Conservation (phyloP, 1,284 basidiomycete species). For the Mixia osmundae region DNA sequence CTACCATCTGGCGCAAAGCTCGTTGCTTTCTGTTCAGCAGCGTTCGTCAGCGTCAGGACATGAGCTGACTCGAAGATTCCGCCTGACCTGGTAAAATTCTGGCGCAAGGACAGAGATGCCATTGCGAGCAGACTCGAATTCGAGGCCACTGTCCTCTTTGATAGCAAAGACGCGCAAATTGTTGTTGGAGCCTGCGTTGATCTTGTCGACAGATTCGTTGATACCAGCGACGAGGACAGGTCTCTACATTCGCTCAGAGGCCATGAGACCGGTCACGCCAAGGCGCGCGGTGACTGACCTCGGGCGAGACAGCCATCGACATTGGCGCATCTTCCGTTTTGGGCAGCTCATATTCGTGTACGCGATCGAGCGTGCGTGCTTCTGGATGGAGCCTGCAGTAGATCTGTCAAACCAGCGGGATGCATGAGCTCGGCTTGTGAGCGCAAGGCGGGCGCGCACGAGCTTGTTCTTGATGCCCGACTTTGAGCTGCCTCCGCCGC, state of each 20-base stretch:
- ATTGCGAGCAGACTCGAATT: no score
- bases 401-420: constrained; percentile 4
- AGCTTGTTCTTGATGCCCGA: constrained; percentile 82
- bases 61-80: background rate
- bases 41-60: constrained; percentile 34
- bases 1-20: constrained; percentile 40
- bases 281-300: constrained; percentile 26
- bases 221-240: constrained; percentile 67
- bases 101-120: no score
- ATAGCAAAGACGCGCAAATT: constrained; percentile 53
- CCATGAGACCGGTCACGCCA: background rate
- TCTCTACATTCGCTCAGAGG: constrained; percentile 26
- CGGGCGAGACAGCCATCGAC: constrained; percentile 52
- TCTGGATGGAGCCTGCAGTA: constrained; percentile 8
- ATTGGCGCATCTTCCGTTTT: constrained; percentile 73
- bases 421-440: no score
- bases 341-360: constrained; percentile 47
- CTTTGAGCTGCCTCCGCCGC: constrained; percentile 56
- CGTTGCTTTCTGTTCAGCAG: constrained; percentile 42
- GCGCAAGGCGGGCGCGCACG: constrained; percentile 28
- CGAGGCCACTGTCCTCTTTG: constrained; percentile 31
- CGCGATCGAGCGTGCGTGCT: constrained; percentile 29
- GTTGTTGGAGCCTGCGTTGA: constrained; percentile 44
- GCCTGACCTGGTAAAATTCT: background rate
- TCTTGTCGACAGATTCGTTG: constrained; percentile 42